Evolutionary conservation across 371 early-diverging fungal species (phyloP).

Genomic region (Paraphysoderma sedebokerense): DNA sequence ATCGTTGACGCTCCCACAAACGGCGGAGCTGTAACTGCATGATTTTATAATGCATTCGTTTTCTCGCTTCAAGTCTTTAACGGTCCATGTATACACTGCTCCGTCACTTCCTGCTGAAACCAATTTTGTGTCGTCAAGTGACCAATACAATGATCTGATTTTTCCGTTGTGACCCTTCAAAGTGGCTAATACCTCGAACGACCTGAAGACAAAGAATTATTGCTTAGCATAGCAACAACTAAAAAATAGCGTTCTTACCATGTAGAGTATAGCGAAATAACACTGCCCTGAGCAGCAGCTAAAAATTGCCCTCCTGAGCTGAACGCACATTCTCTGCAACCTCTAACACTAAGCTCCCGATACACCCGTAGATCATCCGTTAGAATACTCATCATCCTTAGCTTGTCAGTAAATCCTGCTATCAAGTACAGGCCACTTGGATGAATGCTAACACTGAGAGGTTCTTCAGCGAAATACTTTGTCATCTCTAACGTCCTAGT

Average conservation of each 20-base stretch:
- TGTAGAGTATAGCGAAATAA: background rate
- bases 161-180: conserved; percentile 6
- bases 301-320: background rate
- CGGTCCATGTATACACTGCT: conserved; percentile 6
- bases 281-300: background rate
- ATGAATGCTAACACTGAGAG: background rate
- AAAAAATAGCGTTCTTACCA: too few species aligned
- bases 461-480: background rate
- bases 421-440: background rate
- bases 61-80: conserved; percentile 3
- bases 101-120: conserved; percentile 7
- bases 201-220: too few species aligned
- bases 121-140: conserved; percentile 2
- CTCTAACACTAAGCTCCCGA: background rate
- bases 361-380: background rate
- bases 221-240: too few species aligned
- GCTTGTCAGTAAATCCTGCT: background rate
- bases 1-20: background rate
- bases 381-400: background rate
- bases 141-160: conserved; percentile 6
- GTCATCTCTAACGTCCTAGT: background rate
- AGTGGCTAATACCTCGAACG: background rate
- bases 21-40: conserved; percentile 5
- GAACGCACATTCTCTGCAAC: background rate
- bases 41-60: conserved; percentile 4